Base-by-base conservation (phyloP, 192 early-diverging fungal genomes). In the Entomortierella chlamydospora region DNA sequence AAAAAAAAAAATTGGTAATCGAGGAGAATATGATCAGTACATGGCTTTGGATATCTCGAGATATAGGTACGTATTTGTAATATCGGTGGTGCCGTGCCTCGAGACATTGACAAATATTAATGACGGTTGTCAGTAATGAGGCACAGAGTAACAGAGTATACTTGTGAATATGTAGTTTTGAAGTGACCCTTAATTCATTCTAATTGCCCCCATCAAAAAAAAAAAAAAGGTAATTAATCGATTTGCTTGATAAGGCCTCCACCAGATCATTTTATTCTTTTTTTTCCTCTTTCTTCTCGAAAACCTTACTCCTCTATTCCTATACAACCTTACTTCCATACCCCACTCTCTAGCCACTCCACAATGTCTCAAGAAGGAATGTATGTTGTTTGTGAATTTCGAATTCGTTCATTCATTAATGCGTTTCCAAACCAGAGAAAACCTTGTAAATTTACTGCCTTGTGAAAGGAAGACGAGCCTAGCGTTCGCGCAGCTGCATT, bases 311-410 rank as follows among this genome's bases (percentile, higher is more conserved):
- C 4, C 34, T 22, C 29, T 23, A 25, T 20, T 2, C 39, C 58
- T 13, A n/a, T 61, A 34, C 56, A 17, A 18, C 52, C 33, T 30
- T 37, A 56, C 64, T 43, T 51, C 30, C 58, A 61, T 50, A 7
- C 31, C 18, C 15, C 25, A 15, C 30, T 41, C 31, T 7, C n/a
- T 63, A 33, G 56, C 4, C 70, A 29, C n/a, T 20, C 34, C 39
- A 77, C 42, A 31, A 70, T 79, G 74, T 69, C 74, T 26, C 34
- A 7, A 4, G 34, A 37, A 37, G 10, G 68, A 57, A 59, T 79
- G 76, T 79, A 79, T 28, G 76, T 79, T 10, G 8, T 47, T 47
- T 47, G 20, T 47, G 45, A 12, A 47, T 47, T 17, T 47, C 45
- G 13, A 41, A 47, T 47, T 47, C 34, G 15, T 20, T 47, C 45